Base-by-base conservation (phyloP, 805 yeast species). In the Kuraishia piskuri region DNA sequence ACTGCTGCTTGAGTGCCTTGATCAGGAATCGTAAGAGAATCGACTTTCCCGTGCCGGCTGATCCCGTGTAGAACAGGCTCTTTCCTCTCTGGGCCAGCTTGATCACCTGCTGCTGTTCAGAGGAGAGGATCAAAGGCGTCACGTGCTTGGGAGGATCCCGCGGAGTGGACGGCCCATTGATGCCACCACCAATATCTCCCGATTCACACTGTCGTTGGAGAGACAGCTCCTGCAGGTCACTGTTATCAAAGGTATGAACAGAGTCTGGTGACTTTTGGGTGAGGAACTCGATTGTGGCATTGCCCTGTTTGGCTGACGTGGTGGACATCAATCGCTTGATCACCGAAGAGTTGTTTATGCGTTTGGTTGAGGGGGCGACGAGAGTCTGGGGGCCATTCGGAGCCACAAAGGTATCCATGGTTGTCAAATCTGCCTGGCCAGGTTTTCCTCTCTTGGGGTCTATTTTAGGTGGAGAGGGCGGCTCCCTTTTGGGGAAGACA, bases 21-120 rank as follows among this genome's bases (percentile, higher is more conserved):
- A 94, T 90, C 24, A 94, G 71, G 45, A 83, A 81, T 51, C 82
- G 68, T 23, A 88, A 66, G 5, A 88, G 76, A 21, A 82, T 83
- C 1, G 95, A 86, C 64, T 88, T 88, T 70, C 96, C 96, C 1
- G 96, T 88, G 68, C 96, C 96, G 0, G 95, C 95, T 56, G 88
- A 79, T 53, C 96, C 96, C 0, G 95, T 87, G 61, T 83, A 87
- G 59, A 88, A 88, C 1, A 88, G 74, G 57, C 78, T 86, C 48
- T 70, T 61, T 2, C 77, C 73, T 22, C 76, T 75, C 17, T 73
- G 67, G 8, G 83, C 82, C 12, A 76, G 63, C 22, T 77, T 71
- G 7, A 86, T 58, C 6, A 88, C 80, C 21, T 61, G 59, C 5
- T 57, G 40, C 63, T 80, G 86, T 54, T 79, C 84, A 19, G 40